phyloP scores from a whole-genome alignment of 371 early-diverging fungal species.

The Capniomyces stellatus region DNA sequence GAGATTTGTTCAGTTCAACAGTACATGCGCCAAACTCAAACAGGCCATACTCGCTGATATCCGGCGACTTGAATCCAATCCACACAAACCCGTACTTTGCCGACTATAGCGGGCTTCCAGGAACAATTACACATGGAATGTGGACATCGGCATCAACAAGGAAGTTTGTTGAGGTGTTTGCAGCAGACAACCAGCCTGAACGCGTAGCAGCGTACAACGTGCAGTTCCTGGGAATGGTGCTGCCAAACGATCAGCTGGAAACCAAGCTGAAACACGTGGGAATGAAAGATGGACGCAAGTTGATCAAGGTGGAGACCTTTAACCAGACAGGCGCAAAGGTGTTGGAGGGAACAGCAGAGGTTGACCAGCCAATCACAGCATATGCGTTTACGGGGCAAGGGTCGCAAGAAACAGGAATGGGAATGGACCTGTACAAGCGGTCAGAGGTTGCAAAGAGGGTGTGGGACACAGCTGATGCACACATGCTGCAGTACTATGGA shows the following conservation, averaged over 20 bases:
- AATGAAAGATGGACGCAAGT: constrained; percentile 92
- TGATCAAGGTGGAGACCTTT: constrained; percentile 79
- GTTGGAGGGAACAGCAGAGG: constrained; percentile 79
- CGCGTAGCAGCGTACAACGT: constrained; percentile 69
- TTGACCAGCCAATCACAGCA: constrained; percentile 79
- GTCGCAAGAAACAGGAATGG: constrained; percentile 91
- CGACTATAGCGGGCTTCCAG: constrained; percentile 76
- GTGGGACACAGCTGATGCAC: constrained; percentile 86
- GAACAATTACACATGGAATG: constrained; percentile 95
- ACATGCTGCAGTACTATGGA: constrained; percentile 74
- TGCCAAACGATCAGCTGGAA: constrained; percentile 67
- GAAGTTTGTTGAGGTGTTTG: constrained; percentile 85
- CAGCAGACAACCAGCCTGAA: constrained; percentile 85
- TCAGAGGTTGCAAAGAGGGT: constrained; percentile 70
- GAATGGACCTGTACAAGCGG: constrained; percentile 78
- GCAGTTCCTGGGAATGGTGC: constrained; percentile 68
- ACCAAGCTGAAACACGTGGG: constrained; percentile 85
- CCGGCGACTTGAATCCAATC: constrained; percentile 89
- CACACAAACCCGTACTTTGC: constrained; percentile 94
- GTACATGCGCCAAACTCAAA: constrained; percentile 55
- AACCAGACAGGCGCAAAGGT: constrained; percentile 77
- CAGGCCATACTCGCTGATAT: constrained; percentile 70
- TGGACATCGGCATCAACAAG: constrained; percentile 91
- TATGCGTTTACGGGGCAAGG: constrained; percentile 95
- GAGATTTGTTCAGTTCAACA: constrained; percentile 62